These are phyloP conservation scores for Licmophora abbreviata DNA, from an alignment of 108 stramenopile genomes.

Conservation along the genomic window DNA sequence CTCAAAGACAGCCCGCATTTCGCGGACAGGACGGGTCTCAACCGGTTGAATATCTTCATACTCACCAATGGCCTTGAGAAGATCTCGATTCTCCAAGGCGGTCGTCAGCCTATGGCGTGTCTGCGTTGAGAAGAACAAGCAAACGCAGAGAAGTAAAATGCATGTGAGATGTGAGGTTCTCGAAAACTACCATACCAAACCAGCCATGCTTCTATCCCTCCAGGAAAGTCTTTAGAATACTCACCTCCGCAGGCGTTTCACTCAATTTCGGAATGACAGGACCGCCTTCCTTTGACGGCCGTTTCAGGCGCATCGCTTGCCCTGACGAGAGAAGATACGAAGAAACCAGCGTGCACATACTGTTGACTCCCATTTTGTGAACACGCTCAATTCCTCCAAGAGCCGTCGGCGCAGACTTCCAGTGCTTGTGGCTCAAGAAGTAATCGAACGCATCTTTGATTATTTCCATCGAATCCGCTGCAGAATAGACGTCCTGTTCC, in stretches of 20 bases:
- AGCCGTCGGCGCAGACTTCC: conserved; percentile 48
- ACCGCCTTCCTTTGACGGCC: conserved; percentile 33
- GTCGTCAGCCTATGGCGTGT: conserved; percentile 62
- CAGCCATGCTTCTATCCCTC: background rate
- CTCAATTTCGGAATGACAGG: conserved; percentile 30
- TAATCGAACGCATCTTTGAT: conserved; percentile 74
- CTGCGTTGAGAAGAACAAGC: conserved; percentile 11
- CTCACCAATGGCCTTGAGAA: conserved; percentile 78
- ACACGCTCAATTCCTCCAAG: conserved; percentile 57
- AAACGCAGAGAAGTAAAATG: background rate
- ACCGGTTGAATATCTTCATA: conserved; percentile 81
- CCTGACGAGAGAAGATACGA: conserved; percentile 58
- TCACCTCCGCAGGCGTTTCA: conserved; percentile 61
- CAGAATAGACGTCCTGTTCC: conserved; percentile 82
- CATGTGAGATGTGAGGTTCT: background rate
- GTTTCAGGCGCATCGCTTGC: conserved; percentile 61
- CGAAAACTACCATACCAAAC: background rate
- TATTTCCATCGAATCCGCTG: conserved; percentile 81
- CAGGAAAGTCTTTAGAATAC: no score
- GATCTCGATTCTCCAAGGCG: conserved; percentile 76
- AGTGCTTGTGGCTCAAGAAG: conserved; percentile 52
- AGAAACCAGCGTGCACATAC: conserved; percentile 60
- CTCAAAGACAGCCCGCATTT: conserved; percentile 78
- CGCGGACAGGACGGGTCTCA: conserved; percentile 65
- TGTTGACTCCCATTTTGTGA: conserved; percentile 62